Conservation (phyloP, 768 basidiomycete genomes). For the Porphyrellus cyaneotinctus region DNA sequence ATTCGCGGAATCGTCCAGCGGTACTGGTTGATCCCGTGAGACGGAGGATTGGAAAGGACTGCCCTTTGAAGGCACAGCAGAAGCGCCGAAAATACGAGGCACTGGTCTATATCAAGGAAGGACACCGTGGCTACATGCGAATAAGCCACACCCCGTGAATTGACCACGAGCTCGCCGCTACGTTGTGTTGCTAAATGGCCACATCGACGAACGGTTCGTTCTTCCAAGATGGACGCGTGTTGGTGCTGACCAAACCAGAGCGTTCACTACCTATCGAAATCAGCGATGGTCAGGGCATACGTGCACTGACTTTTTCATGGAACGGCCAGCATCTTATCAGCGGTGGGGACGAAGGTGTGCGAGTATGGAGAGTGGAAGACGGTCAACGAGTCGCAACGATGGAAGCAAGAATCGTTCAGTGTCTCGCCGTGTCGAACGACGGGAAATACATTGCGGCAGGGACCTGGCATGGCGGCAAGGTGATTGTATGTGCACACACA, state of each 20-base stretch:
- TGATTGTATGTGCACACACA: neutral
- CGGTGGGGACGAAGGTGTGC: neutral
- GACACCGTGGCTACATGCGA: too few species aligned
- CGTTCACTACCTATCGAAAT: neutral
- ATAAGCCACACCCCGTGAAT: too few species aligned
- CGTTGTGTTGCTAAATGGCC: neutral
- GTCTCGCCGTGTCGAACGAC: too few species aligned
- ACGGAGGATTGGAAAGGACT: too few species aligned
- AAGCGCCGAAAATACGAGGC: too few species aligned
- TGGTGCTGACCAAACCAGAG: neutral
- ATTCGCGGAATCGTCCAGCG: too few species aligned
- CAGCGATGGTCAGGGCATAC: accelerated
- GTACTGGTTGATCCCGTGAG: too few species aligned
- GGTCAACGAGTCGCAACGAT: too few species aligned
- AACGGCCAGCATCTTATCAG: neutral
- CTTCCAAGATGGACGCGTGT: neutral
- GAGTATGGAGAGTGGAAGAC: neutral
- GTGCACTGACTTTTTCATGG: neutral
- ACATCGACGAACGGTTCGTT: neutral
- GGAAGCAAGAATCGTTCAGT: too few species aligned
- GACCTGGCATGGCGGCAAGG: neutral
- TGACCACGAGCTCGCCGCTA: neutral
- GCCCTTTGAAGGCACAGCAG: too few species aligned
- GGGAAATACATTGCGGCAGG: too few species aligned
- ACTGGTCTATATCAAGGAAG: too few species aligned